Percentiles rank a stretch among this genome's conserved stretches.
These are phyloP conservation scores for Silene conica DNA, from an alignment of 148 eudicot species.

Conservation along the genomic window DNA sequence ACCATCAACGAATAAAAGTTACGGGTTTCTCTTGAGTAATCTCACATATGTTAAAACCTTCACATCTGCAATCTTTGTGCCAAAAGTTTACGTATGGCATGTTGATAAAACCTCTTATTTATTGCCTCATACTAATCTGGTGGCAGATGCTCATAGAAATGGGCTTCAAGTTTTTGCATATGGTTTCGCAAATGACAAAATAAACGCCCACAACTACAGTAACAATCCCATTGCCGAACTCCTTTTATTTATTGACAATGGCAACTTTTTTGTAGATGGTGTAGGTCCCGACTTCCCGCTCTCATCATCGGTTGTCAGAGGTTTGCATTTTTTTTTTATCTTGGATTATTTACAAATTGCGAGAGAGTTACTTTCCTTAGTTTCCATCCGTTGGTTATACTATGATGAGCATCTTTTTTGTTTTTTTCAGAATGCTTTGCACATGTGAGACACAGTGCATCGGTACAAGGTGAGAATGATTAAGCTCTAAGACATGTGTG, in stretches of 20 bases:
- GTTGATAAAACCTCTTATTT: conserved; percentile 45
- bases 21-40: conserved; percentile 55
- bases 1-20: conserved; percentile 73
- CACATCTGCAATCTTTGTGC: conserved; percentile 83
- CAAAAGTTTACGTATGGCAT: conserved; percentile 80
- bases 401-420: background rate
- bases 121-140: conserved; percentile 56
- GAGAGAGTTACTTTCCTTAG: too few relatives aligned
- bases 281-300: conserved; percentile 76
- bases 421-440: conserved; percentile 69
- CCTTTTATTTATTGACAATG: conserved; percentile 60
- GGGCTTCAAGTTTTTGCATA: conserved; percentile 68
- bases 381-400: too few relatives aligned
- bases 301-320: conserved; percentile 66
- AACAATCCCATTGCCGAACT: conserved; percentile 72
- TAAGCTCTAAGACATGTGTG: background rate
- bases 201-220: conserved; percentile 62
- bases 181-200: conserved; percentile 65
- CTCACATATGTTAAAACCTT: conserved; percentile 66
- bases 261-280: conserved; percentile 80
- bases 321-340: conserved; percentile 27
- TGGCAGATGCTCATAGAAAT: conserved; percentile 66
- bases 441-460: conserved; percentile 42
- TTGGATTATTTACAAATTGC: too few relatives aligned
- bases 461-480: conserved; percentile 38